Conservation (phyloP, 306 rosid species). For the Ceratonia siliqua region DNA sequence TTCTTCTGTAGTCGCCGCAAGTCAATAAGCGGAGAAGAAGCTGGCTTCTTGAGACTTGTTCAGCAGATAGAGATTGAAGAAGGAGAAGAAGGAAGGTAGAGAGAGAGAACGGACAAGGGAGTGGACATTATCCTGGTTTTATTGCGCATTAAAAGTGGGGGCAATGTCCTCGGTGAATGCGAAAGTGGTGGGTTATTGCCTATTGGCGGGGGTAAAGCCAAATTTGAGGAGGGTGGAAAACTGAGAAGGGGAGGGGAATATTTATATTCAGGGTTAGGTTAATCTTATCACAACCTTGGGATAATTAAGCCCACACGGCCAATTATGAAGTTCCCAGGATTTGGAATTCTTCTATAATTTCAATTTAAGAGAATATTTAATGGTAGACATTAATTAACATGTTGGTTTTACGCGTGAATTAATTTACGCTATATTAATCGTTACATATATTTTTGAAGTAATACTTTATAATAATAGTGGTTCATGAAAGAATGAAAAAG, state of each 20-base stretch:
- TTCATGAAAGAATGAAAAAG: too few species aligned
- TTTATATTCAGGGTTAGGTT: constrained; percentile 26
- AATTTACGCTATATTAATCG: too few species aligned
- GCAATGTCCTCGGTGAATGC: constrained; percentile 26
- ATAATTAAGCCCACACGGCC: too few species aligned
- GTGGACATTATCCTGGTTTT: constrained; percentile 35
- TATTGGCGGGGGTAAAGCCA: constrained; percentile 20
- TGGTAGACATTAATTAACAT: too few species aligned
- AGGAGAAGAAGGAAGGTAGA: constrained; percentile 10
- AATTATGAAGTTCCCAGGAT: too few species aligned
- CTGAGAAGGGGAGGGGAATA: background rate
- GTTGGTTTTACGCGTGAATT: too few species aligned
- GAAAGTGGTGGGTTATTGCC: constrained; percentile 34
- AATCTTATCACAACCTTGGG: too few species aligned
- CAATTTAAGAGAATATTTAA: too few species aligned
- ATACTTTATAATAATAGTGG: too few species aligned
- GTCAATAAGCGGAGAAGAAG: constrained; percentile 27
- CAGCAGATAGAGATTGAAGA: background rate
- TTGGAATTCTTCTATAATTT: too few species aligned
- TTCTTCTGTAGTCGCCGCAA: background rate
- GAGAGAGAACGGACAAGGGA: constrained; percentile 16
- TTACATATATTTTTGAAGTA: too few species aligned
- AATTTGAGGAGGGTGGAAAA: constrained; percentile 4
- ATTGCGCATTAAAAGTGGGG: constrained; percentile 16
- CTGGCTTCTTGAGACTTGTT: background rate